Evolutionary conservation across 352 stramenopile genomes (phyloP).

Genomic region (Lagenidium giganteum): DNA sequence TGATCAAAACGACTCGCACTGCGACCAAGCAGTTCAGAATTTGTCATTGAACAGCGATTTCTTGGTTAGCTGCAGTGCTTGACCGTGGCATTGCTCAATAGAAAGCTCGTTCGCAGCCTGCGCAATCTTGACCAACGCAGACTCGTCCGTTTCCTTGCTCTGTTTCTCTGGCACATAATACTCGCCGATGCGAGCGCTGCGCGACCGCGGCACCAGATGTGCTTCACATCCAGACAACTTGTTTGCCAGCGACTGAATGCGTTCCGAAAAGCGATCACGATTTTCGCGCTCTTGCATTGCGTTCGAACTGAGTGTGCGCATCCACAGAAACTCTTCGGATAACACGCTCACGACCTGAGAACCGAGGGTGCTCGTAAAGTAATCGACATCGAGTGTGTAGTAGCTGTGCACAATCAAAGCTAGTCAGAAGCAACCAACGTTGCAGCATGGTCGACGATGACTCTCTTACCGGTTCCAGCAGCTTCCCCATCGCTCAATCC

Average conservation of each 20-base stretch:
- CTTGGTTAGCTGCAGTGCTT: conserved; percentile 80
- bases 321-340: conserved; percentile 93
- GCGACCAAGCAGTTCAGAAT: conserved; percentile 24
- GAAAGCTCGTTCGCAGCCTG: conserved; percentile 83
- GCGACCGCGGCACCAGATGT: conserved; percentile 47
- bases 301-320: conserved; percentile 87
- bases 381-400: conserved; percentile 94
- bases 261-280: conserved; percentile 86
- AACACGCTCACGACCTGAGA: conserved; percentile 90
- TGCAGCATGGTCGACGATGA: neutral
- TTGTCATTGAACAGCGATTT: conserved; percentile 84
- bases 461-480: conserved; percentile 86
- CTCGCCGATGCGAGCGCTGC: conserved; percentile 71
- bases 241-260: conserved; percentile 80
- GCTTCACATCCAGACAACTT: conserved; percentile 79
- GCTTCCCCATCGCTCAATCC: conserved; percentile 96
- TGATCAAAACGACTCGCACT: neutral
- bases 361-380: conserved; percentile 94
- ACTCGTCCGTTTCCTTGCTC: conserved; percentile 70
- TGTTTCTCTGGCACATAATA: conserved; percentile 87
- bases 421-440: neutral
- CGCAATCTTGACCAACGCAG: conserved; percentile 80
- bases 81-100: conserved; percentile 77
- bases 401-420: conserved; percentile 42
- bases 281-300: conserved; percentile 88